Percentiles rank a stretch among this genome's conserved stretches.
Conservation (phyloP, 805 yeast species). For the Wickerhamiella bombiphila region DNA sequence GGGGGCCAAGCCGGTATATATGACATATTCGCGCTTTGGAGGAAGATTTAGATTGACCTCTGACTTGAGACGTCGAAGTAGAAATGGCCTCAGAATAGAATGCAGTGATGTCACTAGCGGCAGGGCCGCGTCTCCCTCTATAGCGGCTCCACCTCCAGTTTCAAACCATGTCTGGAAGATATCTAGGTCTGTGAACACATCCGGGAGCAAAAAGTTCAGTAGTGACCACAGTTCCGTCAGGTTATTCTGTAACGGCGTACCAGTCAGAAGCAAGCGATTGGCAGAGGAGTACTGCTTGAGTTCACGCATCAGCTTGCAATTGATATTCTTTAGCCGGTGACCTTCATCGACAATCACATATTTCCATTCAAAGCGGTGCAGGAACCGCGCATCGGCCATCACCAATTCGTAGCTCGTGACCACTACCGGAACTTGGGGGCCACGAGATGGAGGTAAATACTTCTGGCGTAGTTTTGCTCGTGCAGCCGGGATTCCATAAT, state of each 20-base stretch:
- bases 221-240: conserved; percentile 84
- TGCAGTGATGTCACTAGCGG: conserved; percentile 64
- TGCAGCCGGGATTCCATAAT: conserved; percentile 48
- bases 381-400: conserved; percentile 46
- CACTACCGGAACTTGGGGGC: conserved; percentile 34
- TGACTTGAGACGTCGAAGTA: conserved; percentile 65
- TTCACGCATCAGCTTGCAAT: conserved; percentile 58
- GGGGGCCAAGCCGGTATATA: conserved; percentile 53
- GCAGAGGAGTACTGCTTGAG: conserved; percentile 45
- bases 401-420: conserved; percentile 74
- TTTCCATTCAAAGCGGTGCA: conserved; percentile 52
- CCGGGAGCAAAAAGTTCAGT: conserved; percentile 81
- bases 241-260: conserved; percentile 94
- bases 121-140: conserved; percentile 43
- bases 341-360: conserved; percentile 91
- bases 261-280: conserved; percentile 72
- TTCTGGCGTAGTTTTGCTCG: conserved; percentile 33
- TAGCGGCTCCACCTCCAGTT: conserved; percentile 34
- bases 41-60: conserved; percentile 61
- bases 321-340: conserved; percentile 74
- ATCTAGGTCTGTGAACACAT: conserved; percentile 78
- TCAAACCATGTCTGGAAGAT: conserved; percentile 93
- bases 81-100: conserved; percentile 75
- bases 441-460: conserved; percentile 10
- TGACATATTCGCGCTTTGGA: conserved; percentile 75